A percentile compares a stretch with the other conserved stretches of the same genome.
phyloP scores from a whole-genome alignment of 2,329 filamentous ascomycete genomes.

The Diplodia intermedia region DNA sequence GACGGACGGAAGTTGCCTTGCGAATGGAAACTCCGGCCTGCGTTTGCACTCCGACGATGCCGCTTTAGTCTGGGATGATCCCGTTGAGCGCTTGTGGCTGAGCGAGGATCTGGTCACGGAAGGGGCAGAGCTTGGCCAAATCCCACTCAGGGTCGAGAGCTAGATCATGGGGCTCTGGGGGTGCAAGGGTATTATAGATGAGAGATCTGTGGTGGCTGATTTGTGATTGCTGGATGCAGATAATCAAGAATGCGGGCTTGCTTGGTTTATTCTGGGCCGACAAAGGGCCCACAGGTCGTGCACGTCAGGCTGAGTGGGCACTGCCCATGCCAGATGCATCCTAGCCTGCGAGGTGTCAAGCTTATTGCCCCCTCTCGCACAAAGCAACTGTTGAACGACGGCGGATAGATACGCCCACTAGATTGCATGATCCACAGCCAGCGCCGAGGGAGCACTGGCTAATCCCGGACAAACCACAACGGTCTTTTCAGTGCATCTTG shows the following conservation, averaged over 20 bases:
- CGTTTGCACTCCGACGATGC: constrained; percentile 31
- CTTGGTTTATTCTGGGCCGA: constrained; percentile 8
- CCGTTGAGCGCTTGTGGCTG: constrained; percentile 24
- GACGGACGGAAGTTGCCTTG: constrained; percentile 29
- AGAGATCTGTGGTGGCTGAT: constrained; percentile 14
- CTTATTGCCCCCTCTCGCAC: constrained; percentile 17
- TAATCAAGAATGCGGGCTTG: constrained; percentile 12
- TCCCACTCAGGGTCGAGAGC: constrained; percentile 10
- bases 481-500: constrained; percentile 28
- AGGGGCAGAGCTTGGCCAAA: constrained; percentile 22
- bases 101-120: constrained; percentile 7
- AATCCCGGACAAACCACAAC: constrained; percentile 28
- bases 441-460: constrained; percentile 27
- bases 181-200: constrained; percentile 29
- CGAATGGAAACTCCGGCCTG: constrained; percentile 18
- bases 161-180: constrained; percentile 22
- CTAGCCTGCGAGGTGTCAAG: constrained; percentile 13
- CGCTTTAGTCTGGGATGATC: constrained; percentile 26
- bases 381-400: constrained; percentile 9
- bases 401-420: constrained; percentile 15
- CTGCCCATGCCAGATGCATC: constrained; percentile 21
- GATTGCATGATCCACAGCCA: constrained; percentile 28
- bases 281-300: constrained; percentile 9
- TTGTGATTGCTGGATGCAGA: constrained; percentile 26
- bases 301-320: constrained; percentile 21